Evolutionary conservation across 163 green algal genomes (phyloP).

Genomic region (Prototheca cutis): DNA sequence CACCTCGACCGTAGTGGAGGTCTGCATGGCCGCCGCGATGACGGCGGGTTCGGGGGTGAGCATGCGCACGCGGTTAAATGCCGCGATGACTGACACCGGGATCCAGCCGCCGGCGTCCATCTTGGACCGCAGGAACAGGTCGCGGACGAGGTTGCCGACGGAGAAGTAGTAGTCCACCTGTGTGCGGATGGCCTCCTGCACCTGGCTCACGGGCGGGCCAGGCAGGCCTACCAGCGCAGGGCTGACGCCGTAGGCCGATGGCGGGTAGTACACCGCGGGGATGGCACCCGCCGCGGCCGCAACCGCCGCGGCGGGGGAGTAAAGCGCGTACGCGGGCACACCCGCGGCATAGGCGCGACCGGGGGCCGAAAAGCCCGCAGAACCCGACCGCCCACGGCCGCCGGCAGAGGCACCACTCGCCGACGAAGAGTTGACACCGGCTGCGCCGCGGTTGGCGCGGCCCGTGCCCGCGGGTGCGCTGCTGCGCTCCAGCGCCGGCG

Average conservation of each 20-base stretch:
- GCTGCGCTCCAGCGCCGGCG: background rate
- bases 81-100: conserved; percentile 61
- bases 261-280: conserved; percentile 58
- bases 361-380: background rate
- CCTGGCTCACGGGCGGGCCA: conserved; percentile 3
- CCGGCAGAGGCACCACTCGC: too few relatives aligned
- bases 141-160: conserved; percentile 80
- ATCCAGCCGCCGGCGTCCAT: conserved; percentile 91
- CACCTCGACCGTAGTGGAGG: conserved; percentile 56
- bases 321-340: background rate
- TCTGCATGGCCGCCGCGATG: conserved; percentile 55
- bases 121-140: conserved; percentile 85
- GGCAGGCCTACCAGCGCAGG: conserved; percentile 12
- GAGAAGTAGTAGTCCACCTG: conserved; percentile 91
- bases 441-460: conserved; percentile 5
- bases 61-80: conserved; percentile 85
- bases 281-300: conserved; percentile 4
- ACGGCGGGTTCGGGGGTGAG: conserved; percentile 68
- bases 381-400: background rate
- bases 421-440: background rate
- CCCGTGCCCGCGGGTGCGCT: conserved; percentile 6
- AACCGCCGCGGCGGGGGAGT: background rate
- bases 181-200: conserved; percentile 45
- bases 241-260: conserved; percentile 32
- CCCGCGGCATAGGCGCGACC: background rate